Evolutionary conservation across 192 early-diverging fungal genomes (phyloP), one percentile per base, ranked within the genome.

Genomic region (Gamsiella multidivaricata): DNA sequence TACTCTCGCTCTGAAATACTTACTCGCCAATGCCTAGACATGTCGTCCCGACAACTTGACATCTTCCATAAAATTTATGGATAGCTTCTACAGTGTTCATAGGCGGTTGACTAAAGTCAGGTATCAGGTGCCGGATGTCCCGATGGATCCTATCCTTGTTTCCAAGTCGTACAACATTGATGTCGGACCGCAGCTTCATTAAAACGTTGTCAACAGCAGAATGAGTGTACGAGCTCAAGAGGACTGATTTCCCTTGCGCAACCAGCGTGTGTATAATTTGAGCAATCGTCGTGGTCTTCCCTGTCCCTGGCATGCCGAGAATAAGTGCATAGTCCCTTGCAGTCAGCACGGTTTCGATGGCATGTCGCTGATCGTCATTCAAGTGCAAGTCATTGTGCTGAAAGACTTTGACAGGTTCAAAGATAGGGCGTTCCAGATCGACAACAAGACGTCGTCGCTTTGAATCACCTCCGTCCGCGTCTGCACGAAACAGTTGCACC

Each of bases 301-400:
- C 97, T 1, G 97, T 97, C 3, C 97, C 97, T 0, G 97, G 97
- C 96, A 97, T 97, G 15, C 97, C 97, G 28, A 97, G 81, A 43
- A 98, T 92, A 34, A 98, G 76, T 11, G 92, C 84, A 83, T 97
- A 98, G 63, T 98, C 97, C 46, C 87, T 71, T 1, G 92, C 93
- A 46, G 78, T 52, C 45, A 97, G 56, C n/a, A 95, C 93, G 31
- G 88, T 88, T 5, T 90, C 75, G 12, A 97, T 64, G 5, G 91
- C 94, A 3, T 42, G 55, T 26, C 80, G 75, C 70, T 97, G 96
- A 46, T 95, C 91, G 3, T 66, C 33, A 61, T 97, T 97, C 25
- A 97, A 76, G 32, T 64, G 22, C 33, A 82, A 70, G n/a, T 68
- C 49, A 5, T 54, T 50, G 2, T 56, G 32, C 33, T 52, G 33